Conservation (phyloP, 139 green algal species). For the Mychonastes homosphaera region DNA sequence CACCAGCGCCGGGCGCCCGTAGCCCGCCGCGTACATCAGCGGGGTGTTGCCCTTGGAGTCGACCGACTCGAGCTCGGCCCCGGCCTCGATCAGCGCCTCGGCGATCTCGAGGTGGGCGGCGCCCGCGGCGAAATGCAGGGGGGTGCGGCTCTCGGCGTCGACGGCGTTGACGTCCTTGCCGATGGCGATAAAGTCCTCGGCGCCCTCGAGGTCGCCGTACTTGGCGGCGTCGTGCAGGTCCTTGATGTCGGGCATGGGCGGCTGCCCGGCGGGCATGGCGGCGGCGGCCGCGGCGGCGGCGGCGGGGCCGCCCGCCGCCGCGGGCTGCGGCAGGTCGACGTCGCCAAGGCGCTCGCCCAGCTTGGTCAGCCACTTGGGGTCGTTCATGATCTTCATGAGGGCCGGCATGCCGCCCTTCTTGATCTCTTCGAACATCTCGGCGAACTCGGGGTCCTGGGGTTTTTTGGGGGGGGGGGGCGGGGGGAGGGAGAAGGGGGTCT, state of each 20-base stretch:
- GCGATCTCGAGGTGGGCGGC: constrained; percentile 33
- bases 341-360: constrained; percentile 54
- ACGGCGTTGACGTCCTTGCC: constrained; percentile 58
- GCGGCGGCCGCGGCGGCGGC: constrained; percentile 7
- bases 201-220: constrained; percentile 67
- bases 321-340: constrained; percentile 6
- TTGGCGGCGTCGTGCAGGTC: constrained; percentile 72
- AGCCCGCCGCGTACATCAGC: constrained; percentile 63
- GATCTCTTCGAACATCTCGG: constrained; percentile 65
- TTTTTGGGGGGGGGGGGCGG: too few species aligned
- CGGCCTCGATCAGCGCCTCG: constrained; percentile 26
- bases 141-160: constrained; percentile 53
- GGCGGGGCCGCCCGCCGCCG: background rate
- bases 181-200: constrained; percentile 80
- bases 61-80: constrained; percentile 26
- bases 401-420: constrained; percentile 57
- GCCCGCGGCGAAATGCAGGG: constrained; percentile 70
- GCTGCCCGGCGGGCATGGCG: constrained; percentile 11
- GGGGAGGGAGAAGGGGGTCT: too few species aligned
- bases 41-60: constrained; percentile 62
- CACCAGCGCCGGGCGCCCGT: constrained; percentile 43
- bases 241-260: constrained; percentile 39
- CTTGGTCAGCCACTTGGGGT: constrained; percentile 52
- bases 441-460: constrained; percentile 50
- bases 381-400: constrained; percentile 49